These are phyloP conservation scores for Starmerella stellata DNA, from an alignment of 805 yeast species.

Conservation along the genomic window DNA sequence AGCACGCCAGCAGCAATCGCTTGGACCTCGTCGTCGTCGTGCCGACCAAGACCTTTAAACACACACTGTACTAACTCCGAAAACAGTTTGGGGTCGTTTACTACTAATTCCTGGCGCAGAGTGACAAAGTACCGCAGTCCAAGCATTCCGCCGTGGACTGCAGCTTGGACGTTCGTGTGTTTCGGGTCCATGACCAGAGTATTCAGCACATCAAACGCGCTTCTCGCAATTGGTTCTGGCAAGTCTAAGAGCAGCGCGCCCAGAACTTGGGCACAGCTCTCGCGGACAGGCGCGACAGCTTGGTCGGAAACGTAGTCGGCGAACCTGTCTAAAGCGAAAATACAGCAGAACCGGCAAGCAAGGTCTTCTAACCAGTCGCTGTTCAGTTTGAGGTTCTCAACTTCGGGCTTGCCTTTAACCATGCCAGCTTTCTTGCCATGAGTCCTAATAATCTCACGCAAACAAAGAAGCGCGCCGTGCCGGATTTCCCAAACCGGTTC, in stretches of 20 bases:
- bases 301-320: conserved; percentile 96
- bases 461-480: conserved; percentile 87
- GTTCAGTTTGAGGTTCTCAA: conserved; percentile 51
- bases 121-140: conserved; percentile 86
- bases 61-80: conserved; percentile 69
- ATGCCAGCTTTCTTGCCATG: conserved; percentile 82
- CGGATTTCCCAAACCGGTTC: conserved; percentile 84
- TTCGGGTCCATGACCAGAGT: conserved; percentile 40
- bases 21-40: conserved; percentile 84
- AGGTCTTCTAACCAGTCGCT: conserved; percentile 64
- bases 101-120: conserved; percentile 62
- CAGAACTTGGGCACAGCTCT: conserved; percentile 84
- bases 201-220: conserved; percentile 47
- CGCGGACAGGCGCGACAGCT: conserved; percentile 95
- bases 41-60: conserved; percentile 56
- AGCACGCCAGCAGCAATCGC: conserved; percentile 90
- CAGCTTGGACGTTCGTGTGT: conserved; percentile 66
- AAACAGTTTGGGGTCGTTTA: conserved; percentile 37
- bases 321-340: conserved; percentile 83
- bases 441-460: conserved; percentile 63
- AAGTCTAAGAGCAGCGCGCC: conserved; percentile 77
- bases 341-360: conserved; percentile 63
- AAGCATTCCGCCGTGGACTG: conserved; percentile 92
- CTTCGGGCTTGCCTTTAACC: conserved; percentile 39
- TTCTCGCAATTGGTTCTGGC: conserved; percentile 36